Base-by-base conservation (phyloP, 176 grass and related monocot genomes). In the Leersia perrieri region DNA sequence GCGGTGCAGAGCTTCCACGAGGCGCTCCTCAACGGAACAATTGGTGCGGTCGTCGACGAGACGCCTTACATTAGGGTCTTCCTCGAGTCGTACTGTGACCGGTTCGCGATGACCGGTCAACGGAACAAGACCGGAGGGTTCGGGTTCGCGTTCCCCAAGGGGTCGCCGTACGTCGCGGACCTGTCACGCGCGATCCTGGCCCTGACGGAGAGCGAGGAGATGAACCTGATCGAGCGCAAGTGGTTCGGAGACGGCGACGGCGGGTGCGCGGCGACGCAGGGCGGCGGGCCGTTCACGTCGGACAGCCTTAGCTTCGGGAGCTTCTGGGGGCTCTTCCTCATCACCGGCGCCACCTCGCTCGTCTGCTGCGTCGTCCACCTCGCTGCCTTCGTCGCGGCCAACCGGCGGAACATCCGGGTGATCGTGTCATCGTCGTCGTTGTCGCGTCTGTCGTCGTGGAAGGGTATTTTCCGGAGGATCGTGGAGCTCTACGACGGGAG, bases 271-370 rank as follows among this genome's bases (percentile, higher is more conserved):
- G 42, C 75, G 2, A 51, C 11, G 53, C 70, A 68, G 75, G 83
- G 18, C 13, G 78, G 32, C 60, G 79, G 65, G 45, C 67, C 27
- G 1, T 74, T 86, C 61, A 75, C 87, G 22, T 80, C 94, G 32
- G 68, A 74, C 45, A 88, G 83, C 36, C 89, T 97, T 49, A 83
- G 68, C 85, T 85, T 87, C 66, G 11, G 5, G 22, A 97, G 80
- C 85, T 97, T 97, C 75, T 94, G 87, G 94, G 94, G 94, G 3
- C 85, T 97, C 5, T 97, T 97, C 76, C 89, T 93, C 57, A 34
- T 97, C 84, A 94, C 94, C 25, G 89, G 94, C 77, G 74, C 16
- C 47, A 90, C 87, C 65, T 91, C 94, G 2, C 44, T 86, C 3
- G 9, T 86, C 27, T 87, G 81, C 45, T 75, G 60, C 57, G 35